phyloP scores from a whole-genome alignment of 768 basidiomycete genomes.

The Phylloporus arenicola region DNA sequence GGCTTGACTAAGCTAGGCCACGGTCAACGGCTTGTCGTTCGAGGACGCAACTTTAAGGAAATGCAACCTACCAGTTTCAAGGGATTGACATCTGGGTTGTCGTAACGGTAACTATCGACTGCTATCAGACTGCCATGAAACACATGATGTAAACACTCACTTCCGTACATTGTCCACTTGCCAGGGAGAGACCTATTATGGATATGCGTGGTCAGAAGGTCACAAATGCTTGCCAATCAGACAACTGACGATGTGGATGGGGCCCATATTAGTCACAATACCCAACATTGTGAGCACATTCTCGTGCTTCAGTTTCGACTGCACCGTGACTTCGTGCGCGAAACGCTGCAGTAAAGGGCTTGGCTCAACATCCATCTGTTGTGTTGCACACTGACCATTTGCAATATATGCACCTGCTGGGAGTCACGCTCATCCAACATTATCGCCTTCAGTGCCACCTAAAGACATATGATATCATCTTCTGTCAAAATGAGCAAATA shows the following conservation, averaged over 20 bases:
- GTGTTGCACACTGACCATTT: conserved; percentile 12
- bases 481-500: not conserved
- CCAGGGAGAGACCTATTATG: conserved; percentile 59
- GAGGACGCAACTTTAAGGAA: not conserved
- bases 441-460: conserved; percentile 57
- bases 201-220: not conserved
- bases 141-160: conserved; percentile 27
- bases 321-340: no score
- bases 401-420: conserved; percentile 39
- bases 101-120: conserved; percentile 37
- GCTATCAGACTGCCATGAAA: not conserved
- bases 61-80: conserved; percentile 35
- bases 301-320: no score
- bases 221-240: not conserved
- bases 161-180: conserved; percentile 52
- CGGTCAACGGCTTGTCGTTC: not conserved
- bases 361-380: not conserved
- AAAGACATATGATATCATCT: not conserved
- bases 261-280: conserved; percentile 49
- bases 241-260: conserved; percentile 43
- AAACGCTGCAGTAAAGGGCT: conserved; percentile 39
- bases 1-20: conserved; percentile 32
- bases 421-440: conserved; percentile 40
- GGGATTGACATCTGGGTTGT: conserved; percentile 35
- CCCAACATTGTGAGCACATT: conserved; percentile 48